Evolutionary conservation across 768 basidiomycete species (phyloP).

Genomic region (Termitomyces sp.): DNA sequence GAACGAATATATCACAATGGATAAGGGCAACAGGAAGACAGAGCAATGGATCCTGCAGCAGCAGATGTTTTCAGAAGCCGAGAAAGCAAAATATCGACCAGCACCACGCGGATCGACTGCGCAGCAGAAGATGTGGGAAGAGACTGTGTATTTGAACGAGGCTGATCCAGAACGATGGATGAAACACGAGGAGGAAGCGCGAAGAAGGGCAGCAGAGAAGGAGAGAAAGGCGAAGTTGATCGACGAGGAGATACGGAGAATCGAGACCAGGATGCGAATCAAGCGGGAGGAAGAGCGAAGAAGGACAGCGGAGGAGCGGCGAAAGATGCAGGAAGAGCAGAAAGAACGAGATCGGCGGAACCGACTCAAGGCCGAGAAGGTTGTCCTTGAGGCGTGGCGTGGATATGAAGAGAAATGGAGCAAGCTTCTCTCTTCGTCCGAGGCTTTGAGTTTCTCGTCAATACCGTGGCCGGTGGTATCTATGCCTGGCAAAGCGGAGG

Average conservation of each 20-base stretch:
- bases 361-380: conserved; percentile 38
- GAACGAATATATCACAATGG: conserved; percentile 43
- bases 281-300: conserved; percentile 48
- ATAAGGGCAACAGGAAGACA: conserved; percentile 45
- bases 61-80: conserved; percentile 36
- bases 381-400: conserved; percentile 53
- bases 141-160: conserved; percentile 48
- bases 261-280: conserved; percentile 49
- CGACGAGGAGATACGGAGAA: conserved; percentile 52
- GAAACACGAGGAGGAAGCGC: conserved; percentile 43
- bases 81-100: conserved; percentile 11
- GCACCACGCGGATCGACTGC: conserved; percentile 8
- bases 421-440: conserved; percentile 41
- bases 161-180: conserved; percentile 52
- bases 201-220: conserved; percentile 40
- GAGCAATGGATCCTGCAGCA: conserved; percentile 67
- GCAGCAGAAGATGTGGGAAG: conserved; percentile 46
- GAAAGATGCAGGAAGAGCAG: conserved; percentile 30
- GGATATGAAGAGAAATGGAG: conserved; percentile 66
- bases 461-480: conserved; percentile 70
- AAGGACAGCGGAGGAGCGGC: conserved; percentile 45
- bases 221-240: conserved; percentile 44
- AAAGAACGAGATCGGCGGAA: conserved; percentile 44
- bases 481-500: conserved; percentile 39
- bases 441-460: conserved; percentile 50